Conservation (phyloP, 192 early-diverging fungal species). For the Coemansia sp. region DNA sequence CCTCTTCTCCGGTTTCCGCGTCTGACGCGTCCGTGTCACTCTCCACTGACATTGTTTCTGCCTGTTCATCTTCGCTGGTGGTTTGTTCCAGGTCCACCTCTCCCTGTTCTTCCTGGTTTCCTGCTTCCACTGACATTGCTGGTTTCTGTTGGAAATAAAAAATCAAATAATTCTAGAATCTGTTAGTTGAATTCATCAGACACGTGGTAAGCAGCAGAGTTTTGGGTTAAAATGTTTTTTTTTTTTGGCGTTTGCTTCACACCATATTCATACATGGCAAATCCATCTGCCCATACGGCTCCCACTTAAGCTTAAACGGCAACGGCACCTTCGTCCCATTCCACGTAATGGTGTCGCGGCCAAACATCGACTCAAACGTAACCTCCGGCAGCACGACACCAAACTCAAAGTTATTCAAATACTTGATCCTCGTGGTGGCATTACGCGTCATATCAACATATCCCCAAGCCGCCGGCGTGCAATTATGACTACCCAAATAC, state of each 20-base stretch:
- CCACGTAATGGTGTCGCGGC: slow-evolving; percentile 25
- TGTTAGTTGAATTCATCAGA: neutral
- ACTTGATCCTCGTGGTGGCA: neutral
- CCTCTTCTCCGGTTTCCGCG: too few species aligned
- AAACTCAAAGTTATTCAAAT: slow-evolving; percentile 49
- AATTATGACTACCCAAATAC: slow-evolving; percentile 47
- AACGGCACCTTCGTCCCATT: slow-evolving; percentile 22
- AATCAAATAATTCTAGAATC: neutral
- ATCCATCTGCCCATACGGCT: slow-evolving; percentile 18
- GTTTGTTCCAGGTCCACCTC: too few species aligned
- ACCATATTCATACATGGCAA: slow-evolving; percentile 9
- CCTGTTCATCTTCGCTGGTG: too few species aligned
- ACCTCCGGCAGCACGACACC: slow-evolving; percentile 31
- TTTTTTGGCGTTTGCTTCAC: neutral
- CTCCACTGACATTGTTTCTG: too few species aligned
- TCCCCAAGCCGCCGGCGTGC: slow-evolving; percentile 45
- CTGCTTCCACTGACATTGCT: too few species aligned
- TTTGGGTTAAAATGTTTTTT: too few species aligned
- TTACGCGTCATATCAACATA: neutral
- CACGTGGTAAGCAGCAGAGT: neutral
- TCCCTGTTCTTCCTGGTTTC: too few species aligned
- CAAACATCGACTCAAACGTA: slow-evolving; percentile 20
- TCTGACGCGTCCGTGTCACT: too few species aligned
- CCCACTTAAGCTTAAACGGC: slow-evolving; percentile 35
- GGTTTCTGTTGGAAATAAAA: too few species aligned